Evolutionary conservation across 2,329 filamentous ascomycete species (phyloP).

Genomic region (Zopfia rhizophila): DNA sequence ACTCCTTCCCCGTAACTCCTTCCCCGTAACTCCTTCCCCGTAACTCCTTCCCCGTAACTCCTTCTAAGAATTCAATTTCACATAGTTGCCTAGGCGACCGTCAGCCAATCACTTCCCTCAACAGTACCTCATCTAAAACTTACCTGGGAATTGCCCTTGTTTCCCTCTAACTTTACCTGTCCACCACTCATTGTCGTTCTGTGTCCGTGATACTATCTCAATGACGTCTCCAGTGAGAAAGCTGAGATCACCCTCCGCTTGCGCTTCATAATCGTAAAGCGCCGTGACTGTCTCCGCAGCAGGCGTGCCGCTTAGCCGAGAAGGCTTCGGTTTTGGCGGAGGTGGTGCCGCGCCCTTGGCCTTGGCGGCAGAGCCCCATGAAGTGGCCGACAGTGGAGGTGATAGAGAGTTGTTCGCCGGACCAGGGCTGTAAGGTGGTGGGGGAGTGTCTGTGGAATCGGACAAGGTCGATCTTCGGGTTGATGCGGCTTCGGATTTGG

Average conservation of each 20-base stretch:
- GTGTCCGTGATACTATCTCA: slow-evolving; percentile 84
- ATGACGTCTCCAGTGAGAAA: slow-evolving; percentile 90
- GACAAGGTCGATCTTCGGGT: slow-evolving; percentile 41
- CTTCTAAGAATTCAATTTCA: slow-evolving; percentile 53
- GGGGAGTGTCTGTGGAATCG: slow-evolving; percentile 47
- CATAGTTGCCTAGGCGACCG: slow-evolving; percentile 52
- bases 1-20: no score
- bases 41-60: no score
- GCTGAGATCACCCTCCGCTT: slow-evolving; percentile 92
- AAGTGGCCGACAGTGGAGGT: slow-evolving; percentile 43
- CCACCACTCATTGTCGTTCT: slow-evolving; percentile 98
- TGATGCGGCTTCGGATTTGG: slow-evolving; percentile 34
- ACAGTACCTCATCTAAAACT: slow-evolving; percentile 38
- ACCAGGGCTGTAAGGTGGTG: slow-evolving; percentile 53
- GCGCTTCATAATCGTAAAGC: slow-evolving; percentile 94
- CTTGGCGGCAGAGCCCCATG: slow-evolving; percentile 58
- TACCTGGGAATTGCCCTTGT: slow-evolving; percentile 95
- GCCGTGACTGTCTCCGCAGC: slow-evolving; percentile 84
- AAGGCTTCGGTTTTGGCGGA: slow-evolving; percentile 72
- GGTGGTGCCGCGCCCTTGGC: slow-evolving; percentile 61
- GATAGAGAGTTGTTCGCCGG: slow-evolving; percentile 36
- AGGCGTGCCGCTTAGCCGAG: slow-evolving; percentile 72
- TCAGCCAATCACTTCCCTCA: slow-evolving; percentile 30
- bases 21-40: no score
- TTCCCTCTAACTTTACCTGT: slow-evolving; percentile 80